Evolutionary conservation across 75 land plant genomes (phyloP).

Genomic region (Larix kaempferi): DNA sequence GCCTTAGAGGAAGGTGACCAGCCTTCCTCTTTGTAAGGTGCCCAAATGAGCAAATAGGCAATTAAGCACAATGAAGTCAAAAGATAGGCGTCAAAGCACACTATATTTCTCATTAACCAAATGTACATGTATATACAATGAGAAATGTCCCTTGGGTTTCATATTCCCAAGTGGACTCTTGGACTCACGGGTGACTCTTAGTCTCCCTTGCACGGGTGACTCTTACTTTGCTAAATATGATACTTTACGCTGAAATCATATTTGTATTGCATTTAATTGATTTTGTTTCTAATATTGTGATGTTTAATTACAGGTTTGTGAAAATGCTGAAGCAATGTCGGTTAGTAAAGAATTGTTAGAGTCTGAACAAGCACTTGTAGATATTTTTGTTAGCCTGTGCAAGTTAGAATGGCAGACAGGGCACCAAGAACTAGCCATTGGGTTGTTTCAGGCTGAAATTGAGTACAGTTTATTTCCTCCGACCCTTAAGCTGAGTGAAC

Average conservation of each 20-base stretch:
- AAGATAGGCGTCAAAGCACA: no score
- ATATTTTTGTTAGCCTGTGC: constrained; percentile 82
- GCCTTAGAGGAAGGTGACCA: no score
- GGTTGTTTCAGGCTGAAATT: constrained; percentile 83
- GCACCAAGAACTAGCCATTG: constrained; percentile 84
- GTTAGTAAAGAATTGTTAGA: constrained; percentile 21
- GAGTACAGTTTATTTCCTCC: constrained; percentile 91
- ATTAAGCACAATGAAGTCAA: no score
- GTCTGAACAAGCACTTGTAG: constrained; percentile 71
- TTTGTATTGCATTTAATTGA: neutral
- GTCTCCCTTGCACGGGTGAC: no score
- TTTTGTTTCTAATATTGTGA: neutral
- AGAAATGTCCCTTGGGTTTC: no score
- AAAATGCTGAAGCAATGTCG: neutral
- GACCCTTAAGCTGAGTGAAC: constrained; percentile 51
- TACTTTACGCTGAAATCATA: neutral
- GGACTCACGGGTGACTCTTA: no score
- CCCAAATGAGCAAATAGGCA: no score
- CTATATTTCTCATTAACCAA: no score
- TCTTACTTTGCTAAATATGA: neutral
- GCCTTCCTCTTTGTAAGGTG: no score
- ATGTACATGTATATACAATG: no score
- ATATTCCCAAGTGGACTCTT: no score
- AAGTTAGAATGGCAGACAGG: constrained; percentile 99
- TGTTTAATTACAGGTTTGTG: neutral